phyloP scores from a whole-genome alignment of 768 basidiomycete genomes.

The Tylopilus vinaceipallidus region DNA sequence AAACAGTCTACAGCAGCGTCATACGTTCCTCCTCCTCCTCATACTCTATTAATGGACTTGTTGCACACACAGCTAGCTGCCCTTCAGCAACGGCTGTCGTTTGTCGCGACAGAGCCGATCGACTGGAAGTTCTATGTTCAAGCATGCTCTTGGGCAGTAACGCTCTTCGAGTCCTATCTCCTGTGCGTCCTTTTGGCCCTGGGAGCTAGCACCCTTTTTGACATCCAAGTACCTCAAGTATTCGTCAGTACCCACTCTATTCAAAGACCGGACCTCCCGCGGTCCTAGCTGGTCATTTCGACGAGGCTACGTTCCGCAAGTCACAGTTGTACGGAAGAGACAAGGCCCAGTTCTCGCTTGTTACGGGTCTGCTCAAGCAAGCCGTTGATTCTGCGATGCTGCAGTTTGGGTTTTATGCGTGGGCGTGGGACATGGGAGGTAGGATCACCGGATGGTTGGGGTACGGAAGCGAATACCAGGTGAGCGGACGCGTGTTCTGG shows the following conservation, averaged over 20 bases:
- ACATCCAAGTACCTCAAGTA: too few species aligned
- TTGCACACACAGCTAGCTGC: conserved; percentile 54
- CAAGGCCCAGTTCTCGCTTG: conserved; percentile 80
- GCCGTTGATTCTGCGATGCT: conserved; percentile 66
- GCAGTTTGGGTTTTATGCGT: conserved; percentile 76
- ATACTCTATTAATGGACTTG: too few species aligned
- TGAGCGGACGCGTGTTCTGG: conserved; percentile 33
- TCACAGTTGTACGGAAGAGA: conserved; percentile 90
- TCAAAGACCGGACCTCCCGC: conserved; percentile 70
- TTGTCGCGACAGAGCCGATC: conserved; percentile 68
- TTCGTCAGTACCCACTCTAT: conserved; percentile 86
- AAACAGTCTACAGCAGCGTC: too few species aligned
- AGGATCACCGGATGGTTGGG: conserved; percentile 48
- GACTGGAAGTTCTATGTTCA: conserved; percentile 87
- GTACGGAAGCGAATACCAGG: conserved; percentile 72
- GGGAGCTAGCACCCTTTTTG: too few species aligned
- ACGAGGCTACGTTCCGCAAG: conserved; percentile 72
- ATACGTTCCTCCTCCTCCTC: too few species aligned
- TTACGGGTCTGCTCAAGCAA: conserved; percentile 76
- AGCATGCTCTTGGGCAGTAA: conserved; percentile 69
- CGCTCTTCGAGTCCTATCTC: conserved; percentile 85
- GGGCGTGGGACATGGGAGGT: conserved; percentile 75
- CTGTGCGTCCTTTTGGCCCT: conserved; percentile 67
- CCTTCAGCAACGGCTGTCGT: conserved; percentile 63
- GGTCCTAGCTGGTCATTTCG: conserved; percentile 67